Evolutionary conservation across 78 protist genomes (phyloP).

Genomic region (Polysphondylium violaceum): DNA sequence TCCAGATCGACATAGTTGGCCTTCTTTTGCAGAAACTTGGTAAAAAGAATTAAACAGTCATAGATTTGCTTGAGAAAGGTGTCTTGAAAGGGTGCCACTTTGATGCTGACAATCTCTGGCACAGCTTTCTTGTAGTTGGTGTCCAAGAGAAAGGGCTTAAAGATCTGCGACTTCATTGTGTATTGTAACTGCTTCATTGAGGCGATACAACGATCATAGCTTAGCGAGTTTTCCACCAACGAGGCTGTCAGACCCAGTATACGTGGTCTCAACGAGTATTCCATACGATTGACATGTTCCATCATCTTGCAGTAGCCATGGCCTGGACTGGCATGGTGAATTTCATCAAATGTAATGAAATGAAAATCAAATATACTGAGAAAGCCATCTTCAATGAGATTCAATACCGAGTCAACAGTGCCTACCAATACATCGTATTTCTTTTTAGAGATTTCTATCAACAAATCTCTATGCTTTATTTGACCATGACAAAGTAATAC

Average conservation of each 20-base stretch:
- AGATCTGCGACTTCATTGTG: no score
- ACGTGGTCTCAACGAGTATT: neutral
- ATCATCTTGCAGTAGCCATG: constrained; percentile 32
- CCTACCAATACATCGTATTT: constrained; percentile 29
- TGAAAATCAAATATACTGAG: constrained; percentile 15
- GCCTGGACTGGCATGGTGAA: constrained; percentile 70
- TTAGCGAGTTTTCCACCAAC: no score
- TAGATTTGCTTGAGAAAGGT: no score
- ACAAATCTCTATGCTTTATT: neutral
- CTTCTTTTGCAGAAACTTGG: no score
- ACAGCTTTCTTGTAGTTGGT: no score
- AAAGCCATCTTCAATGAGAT: neutral
- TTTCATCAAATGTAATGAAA: constrained; percentile 76
- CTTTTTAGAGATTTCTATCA: neutral
- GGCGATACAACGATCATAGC: no score
- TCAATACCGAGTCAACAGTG: constrained; percentile 18
- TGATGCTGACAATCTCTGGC: no score
- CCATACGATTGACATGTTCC: neutral
- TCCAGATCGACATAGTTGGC: no score
- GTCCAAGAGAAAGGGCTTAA: no score
- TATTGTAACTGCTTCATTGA: no score
- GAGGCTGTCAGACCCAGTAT: constrained; percentile 40
- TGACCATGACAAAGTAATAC: neutral
- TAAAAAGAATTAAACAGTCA: no score
- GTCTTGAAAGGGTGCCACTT: no score